Conservation (phyloP, 2,329 filamentous ascomycete species). For the Taxawa tesnikishii region DNA sequence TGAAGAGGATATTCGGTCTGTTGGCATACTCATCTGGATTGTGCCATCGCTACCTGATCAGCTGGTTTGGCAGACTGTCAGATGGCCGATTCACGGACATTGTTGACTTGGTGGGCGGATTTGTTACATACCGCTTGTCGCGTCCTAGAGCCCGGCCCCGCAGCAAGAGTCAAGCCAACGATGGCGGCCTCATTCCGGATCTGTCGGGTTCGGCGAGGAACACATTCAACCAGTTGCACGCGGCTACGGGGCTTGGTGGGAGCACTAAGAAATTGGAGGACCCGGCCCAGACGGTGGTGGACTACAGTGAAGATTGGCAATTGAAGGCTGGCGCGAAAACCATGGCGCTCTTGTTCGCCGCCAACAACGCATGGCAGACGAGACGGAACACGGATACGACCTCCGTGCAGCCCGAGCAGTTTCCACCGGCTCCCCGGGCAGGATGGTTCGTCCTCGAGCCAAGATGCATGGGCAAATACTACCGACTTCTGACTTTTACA, state of each 20-base stretch:
- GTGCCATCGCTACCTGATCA: conserved; percentile 64
- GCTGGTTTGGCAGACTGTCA: conserved; percentile 65
- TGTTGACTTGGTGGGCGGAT: conserved; percentile 68
- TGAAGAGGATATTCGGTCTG: conserved; percentile 74
- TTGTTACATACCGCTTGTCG: conserved; percentile 68
- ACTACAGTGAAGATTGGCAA: conserved; percentile 82
- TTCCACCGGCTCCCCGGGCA: too few relatives aligned
- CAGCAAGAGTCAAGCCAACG: conserved; percentile 44
- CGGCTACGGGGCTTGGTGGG: conserved; percentile 51
- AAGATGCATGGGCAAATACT: conserved; percentile 53
- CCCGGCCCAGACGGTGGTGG: conserved; percentile 40
- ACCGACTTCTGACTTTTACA: conserved; percentile 77
- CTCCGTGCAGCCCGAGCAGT: conserved; percentile 7
- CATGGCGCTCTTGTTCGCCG: conserved; percentile 68
- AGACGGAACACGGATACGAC: conserved; percentile 4
- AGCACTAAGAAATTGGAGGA: conserved; percentile 33
- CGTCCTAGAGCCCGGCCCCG: conserved; percentile 58
- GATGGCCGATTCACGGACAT: conserved; percentile 54
- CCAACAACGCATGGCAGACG: conserved; percentile 49
- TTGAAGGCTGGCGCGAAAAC: conserved; percentile 68
- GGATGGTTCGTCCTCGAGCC: conserved; percentile 25
- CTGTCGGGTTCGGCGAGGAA: conserved; percentile 52
- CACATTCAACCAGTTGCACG: conserved; percentile 60
- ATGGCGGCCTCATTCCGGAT: conserved; percentile 61
- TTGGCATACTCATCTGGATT: conserved; percentile 62